A percentile compares a stretch with the other conserved stretches of the same genome.
Conservation (phyloP, 2,329 filamentous ascomycete genomes). For the Nemania sp. region DNA sequence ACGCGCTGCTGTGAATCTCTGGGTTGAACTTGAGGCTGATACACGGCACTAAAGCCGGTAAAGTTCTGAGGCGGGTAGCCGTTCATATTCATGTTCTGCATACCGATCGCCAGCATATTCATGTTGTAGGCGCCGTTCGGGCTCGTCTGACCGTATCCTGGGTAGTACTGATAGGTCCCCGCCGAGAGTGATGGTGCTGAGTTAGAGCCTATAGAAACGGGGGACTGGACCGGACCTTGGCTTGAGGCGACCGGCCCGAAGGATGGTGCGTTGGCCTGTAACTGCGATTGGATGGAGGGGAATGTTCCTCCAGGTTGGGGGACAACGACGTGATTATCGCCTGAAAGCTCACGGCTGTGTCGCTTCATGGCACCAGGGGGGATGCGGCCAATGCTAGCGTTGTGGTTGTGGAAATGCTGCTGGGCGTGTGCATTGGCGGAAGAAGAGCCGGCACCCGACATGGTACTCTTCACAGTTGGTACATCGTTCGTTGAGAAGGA, state of each 20-base stretch:
- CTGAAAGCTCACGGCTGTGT: slow-evolving; percentile 73
- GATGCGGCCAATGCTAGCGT: slow-evolving; percentile 79
- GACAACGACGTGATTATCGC: slow-evolving; percentile 48
- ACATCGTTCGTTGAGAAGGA: slow-evolving; percentile 92
- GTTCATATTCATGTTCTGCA: slow-evolving; percentile 62
- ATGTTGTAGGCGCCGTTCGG: slow-evolving; percentile 46
- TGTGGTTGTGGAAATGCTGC: slow-evolving; percentile 75
- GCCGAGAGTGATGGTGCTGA: slow-evolving; percentile 21
- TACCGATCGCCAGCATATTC: slow-evolving; percentile 68
- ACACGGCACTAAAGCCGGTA: slow-evolving; percentile 59
- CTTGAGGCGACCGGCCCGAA: slow-evolving; percentile 69
- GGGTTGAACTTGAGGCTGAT: slow-evolving; percentile 53
- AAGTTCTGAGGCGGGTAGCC: slow-evolving; percentile 63
- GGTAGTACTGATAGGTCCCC: slow-evolving; percentile 30
- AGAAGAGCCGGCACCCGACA: slow-evolving; percentile 39
- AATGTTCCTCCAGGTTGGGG: slow-evolving; percentile 50
- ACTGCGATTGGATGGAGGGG: slow-evolving; percentile 68
- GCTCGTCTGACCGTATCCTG: slow-evolving; percentile 38
- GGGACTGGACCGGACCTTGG: slow-evolving; percentile 38
- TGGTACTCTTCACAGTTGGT: slow-evolving; percentile 79
- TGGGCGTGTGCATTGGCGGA: slow-evolving; percentile 59
- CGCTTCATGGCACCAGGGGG: slow-evolving; percentile 69
- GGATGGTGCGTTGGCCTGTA: slow-evolving; percentile 79
- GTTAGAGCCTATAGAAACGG: slow-evolving; percentile 29
- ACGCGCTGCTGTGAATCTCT: slow-evolving; percentile 78